Conservation (phyloP, 2,329 filamentous ascomycete species). For the Alternaria arborescens region DNA sequence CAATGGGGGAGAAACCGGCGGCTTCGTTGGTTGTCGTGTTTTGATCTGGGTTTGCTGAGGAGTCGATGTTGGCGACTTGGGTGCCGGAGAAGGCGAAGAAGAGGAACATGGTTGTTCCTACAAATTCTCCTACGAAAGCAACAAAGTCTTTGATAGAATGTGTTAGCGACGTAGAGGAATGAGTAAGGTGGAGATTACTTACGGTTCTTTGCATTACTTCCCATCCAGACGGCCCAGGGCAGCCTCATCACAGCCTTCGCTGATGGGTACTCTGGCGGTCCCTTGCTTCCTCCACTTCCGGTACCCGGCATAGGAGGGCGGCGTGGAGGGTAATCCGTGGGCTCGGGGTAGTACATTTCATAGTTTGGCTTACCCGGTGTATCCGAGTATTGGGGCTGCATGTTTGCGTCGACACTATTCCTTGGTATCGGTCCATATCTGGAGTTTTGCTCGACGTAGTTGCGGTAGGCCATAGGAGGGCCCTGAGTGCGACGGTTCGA, state of each 20-base stretch:
- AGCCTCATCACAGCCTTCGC: slow-evolving; percentile 51
- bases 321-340: slow-evolving; percentile 26
- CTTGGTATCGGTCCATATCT: slow-evolving; percentile 27
- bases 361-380: slow-evolving; percentile 31
- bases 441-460: slow-evolving; percentile 20
- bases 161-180: slow-evolving; percentile 40
- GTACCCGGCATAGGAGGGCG: slow-evolving; percentile 16
- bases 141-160: slow-evolving; percentile 43
- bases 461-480: slow-evolving; percentile 38
- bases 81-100: slow-evolving; percentile 57
- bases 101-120: slow-evolving; percentile 57
- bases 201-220: slow-evolving; percentile 49
- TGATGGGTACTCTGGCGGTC: slow-evolving; percentile 31
- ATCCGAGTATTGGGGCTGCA: slow-evolving; percentile 29
- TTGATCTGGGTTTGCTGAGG: slow-evolving; percentile 46
- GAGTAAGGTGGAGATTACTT: slow-evolving; percentile 10
- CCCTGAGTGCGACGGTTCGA: slow-evolving; percentile 29
- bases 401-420: slow-evolving; percentile 24
- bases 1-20: slow-evolving; percentile 56
- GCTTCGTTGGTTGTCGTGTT: slow-evolving; percentile 55
- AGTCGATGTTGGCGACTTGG: slow-evolving; percentile 60
- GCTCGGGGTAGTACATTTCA: slow-evolving; percentile 36
- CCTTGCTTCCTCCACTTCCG: slow-evolving; percentile 16
- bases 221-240: slow-evolving; percentile 50
- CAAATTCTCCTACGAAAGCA: slow-evolving; percentile 58